Base-by-base conservation (phyloP, 495 filamentous ascomycete species). In the Penicillium diatomitis region DNA sequence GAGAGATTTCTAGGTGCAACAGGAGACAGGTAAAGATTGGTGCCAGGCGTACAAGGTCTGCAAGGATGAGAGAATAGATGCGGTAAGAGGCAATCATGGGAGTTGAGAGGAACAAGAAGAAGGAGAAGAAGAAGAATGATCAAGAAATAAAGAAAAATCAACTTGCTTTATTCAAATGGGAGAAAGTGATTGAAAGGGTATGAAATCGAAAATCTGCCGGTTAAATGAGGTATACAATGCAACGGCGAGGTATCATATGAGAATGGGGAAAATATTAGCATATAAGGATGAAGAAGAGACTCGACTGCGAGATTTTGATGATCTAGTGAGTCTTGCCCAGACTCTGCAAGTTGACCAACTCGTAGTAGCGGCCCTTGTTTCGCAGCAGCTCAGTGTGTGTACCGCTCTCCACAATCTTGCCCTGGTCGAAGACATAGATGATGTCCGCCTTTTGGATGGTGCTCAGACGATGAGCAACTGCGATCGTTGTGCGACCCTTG, bases 401-500 rank as follows among this genome's bases (percentile, higher is more conserved):
- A 31, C 87, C 87, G 41, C 75, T 69, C 65, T 92, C 87, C 1
- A 87, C 79, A 39, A 92, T 77, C 47, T 70, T 72, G 32, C 87
- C 87, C 49, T 81, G 78, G 54, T 90, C 85, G 58, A 92, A 84
- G 38, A 92, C 87, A 47, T 88, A 90, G 53, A 91, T 92, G 42
- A 86, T 62, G 60, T 90, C 87, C 8, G 87, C 87, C 49, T 87
- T 86, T 64, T 90, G 86, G 46, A 90, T 87, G 1, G 86, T 88
- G 49, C 80, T 84, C 12, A 90, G 63, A 29, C 86, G 77, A 61
- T 90, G 86, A 20, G 86, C 86, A 2, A 90, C 86, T 2, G 85
- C 85, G 46, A 90, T 83, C 2, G 86, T 89, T 0, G 86, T 90
- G 31, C 86, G 73, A 32, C 86, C 86, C 53, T 78, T 75, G 2